These are phyloP conservation scores for Coemansia sp. DNA, from an alignment of 192 early-diverging fungal genomes.

Conservation along the genomic window DNA sequence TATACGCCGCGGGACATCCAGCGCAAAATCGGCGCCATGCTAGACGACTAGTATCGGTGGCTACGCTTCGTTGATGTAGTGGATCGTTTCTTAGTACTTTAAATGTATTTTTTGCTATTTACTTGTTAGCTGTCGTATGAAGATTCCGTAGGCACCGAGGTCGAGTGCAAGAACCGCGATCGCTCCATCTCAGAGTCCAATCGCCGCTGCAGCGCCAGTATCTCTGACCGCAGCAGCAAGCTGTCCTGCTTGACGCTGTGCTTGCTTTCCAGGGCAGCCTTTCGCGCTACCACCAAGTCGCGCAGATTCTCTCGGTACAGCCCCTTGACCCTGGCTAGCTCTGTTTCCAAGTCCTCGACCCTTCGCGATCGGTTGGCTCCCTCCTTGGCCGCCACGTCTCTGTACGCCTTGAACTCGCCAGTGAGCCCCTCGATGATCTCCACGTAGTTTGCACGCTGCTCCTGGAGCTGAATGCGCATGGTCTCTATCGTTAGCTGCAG, in stretches of 20 bases:
- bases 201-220: constrained; percentile 49
- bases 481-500: constrained; percentile 51
- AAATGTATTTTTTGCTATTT: constrained; percentile 6
- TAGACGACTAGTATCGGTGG: constrained; percentile 40
- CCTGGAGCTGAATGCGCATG: constrained; percentile 56
- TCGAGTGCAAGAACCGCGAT: constrained; percentile 39
- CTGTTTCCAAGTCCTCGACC: constrained; percentile 37
- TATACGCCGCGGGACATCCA: constrained; percentile 51
- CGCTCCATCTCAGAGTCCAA: constrained; percentile 56
- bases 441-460: constrained; percentile 49
- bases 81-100: too few relatives aligned
- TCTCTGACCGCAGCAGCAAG: constrained; percentile 49
- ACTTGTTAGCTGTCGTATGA: constrained; percentile 3
- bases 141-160: constrained; percentile 13
- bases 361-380: constrained; percentile 25
- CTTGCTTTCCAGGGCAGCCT: constrained; percentile 42
- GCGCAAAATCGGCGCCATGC: constrained; percentile 43
- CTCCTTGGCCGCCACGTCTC: constrained; percentile 21
- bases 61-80: too few relatives aligned
- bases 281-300: constrained; percentile 47
- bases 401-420: constrained; percentile 38
- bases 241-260: constrained; percentile 56
- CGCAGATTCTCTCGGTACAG: constrained; percentile 53
- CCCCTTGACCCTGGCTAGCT: constrained; percentile 42
- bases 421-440: constrained; percentile 51